Evolutionary conservation across 345 rosid species (phyloP), one percentile per base, ranked within the genome.

Genomic region (Erucastrum elatum): DNA sequence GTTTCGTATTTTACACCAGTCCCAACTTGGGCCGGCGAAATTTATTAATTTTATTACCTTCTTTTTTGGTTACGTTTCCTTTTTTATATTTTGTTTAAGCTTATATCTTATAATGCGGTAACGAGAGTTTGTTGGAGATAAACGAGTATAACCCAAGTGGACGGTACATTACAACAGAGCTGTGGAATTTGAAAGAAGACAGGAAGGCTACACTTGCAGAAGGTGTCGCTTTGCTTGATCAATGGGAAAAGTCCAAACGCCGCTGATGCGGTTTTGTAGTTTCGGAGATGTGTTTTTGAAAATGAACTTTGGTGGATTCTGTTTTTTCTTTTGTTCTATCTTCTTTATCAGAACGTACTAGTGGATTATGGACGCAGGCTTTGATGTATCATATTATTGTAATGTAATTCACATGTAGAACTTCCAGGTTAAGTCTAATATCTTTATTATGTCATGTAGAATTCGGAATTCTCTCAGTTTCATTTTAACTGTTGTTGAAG

Each of bases 101-200:
- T 21, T 21, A 21, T 21, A 21, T 21, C 79, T 27, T 89, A 85
- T 77, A 79, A 74, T 8, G 90, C 93, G 0, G 98, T 95, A 8
- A 59, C 84, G 3, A 66, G 77, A 39, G 87, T 98, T 70, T 93
- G 80, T 62, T 61, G 79, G 93, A 95, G 86, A 86, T 93, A 75
- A 91, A 93, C 30, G 98, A 95, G 49, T 89, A 89, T 89, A 95
- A 95, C 71, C 96, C 99, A 0, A 95, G 99, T 75, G 99, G 99
- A 75, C 85, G 94, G 74, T 95, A 93, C 59, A 83, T 91, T 69
- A 85, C 75, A 72, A 72, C 88, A 1, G 94, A 93, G 84, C 71
- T 93, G 70, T 95, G 99, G 98, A 90, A 89, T 81, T 75, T 86
- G 16, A 71, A 64, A 61, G 89, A 85, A 72, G 87, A 87, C 61